Percentiles rank a stretch among this genome's conserved stretches.
Evolutionary conservation across 2,329 filamentous ascomycete species (phyloP).

Genomic region (Phyllosticta ampelicida): DNA sequence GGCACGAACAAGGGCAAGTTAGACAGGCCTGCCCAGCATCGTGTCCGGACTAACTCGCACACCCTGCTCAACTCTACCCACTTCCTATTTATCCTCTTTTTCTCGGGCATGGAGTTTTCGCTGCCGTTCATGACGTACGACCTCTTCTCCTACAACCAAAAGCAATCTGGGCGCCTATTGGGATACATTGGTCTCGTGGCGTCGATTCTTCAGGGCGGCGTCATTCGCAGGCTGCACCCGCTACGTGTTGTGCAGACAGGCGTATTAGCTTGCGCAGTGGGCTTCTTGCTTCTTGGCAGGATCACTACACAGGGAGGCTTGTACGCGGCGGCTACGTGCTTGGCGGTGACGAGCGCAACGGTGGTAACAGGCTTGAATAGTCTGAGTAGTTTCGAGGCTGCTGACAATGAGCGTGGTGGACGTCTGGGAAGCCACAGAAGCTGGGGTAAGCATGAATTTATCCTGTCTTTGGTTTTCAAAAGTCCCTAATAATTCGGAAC

Average conservation of each 20-base stretch:
- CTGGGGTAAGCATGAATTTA: conserved; percentile 33
- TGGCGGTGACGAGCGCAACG: conserved; percentile 85
- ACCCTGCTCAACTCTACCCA: conserved; percentile 73
- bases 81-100: conserved; percentile 87
- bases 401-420: conserved; percentile 66
- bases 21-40: conserved; percentile 6
- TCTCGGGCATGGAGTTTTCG: conserved; percentile 96
- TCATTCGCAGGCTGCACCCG: conserved; percentile 76
- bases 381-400: conserved; percentile 80
- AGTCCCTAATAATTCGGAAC: conserved; percentile 15
- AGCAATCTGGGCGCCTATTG: conserved; percentile 72
- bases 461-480: neutral
- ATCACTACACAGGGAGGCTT: conserved; percentile 58
- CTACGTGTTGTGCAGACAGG: conserved; percentile 70
- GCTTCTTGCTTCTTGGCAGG: conserved; percentile 68
- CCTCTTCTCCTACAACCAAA: conserved; percentile 71
- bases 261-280: conserved; percentile 62
- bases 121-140: conserved; percentile 97
- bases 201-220: conserved; percentile 83
- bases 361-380: conserved; percentile 92
- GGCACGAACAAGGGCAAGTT: conserved; percentile 16
- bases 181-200: conserved; percentile 88
- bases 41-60: conserved; percentile 66
- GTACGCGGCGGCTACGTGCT: conserved; percentile 69
- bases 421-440: conserved; percentile 76